A percentile compares a stretch with the other conserved stretches of the same genome.
Evolutionary conservation across 495 filamentous ascomycete genomes (phyloP).

Genomic region (Lasiosphaeris hirsuta): DNA sequence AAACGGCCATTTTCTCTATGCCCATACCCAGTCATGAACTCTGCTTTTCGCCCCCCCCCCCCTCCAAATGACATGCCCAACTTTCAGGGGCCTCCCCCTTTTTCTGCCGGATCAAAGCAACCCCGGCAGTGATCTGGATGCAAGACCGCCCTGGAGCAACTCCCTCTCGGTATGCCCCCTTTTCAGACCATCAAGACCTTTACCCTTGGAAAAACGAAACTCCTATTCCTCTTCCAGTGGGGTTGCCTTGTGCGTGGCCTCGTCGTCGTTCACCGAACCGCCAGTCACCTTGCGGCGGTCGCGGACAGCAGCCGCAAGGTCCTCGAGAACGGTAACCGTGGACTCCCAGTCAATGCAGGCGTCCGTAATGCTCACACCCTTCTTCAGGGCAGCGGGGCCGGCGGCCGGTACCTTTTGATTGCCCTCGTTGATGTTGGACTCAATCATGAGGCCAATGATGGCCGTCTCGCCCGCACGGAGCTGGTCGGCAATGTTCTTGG

Average conservation of each 20-base stretch:
- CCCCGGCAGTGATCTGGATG: background rate
- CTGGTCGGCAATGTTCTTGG: conserved; percentile 76
- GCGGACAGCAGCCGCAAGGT: conserved; percentile 80
- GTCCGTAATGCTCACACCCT: conserved; percentile 95
- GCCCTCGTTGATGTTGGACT: conserved; percentile 95
- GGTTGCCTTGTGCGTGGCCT: conserved; percentile 30
- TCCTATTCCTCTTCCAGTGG: conserved; percentile 44
- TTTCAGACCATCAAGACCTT: no score
- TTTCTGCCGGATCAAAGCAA: no score
- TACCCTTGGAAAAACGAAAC: background rate
- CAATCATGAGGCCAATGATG: conserved; percentile 97
- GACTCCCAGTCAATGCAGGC: conserved; percentile 94
- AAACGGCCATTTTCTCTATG: no score
- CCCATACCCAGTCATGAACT: no score
- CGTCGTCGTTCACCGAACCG: conserved; percentile 24
- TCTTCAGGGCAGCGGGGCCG: conserved; percentile 73
- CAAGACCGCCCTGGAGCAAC: no score
- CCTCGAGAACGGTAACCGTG: conserved; percentile 80
- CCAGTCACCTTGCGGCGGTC: conserved; percentile 57
- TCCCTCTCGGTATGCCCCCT: no score
- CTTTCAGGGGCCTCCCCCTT: no score
- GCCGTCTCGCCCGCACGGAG: conserved; percentile 79
- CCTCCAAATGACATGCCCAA: no score
- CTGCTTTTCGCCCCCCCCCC: no score
- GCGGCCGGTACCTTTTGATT: conserved; percentile 89